Percentiles rank a stretch among this genome's conserved stretches.
phyloP scores from a whole-genome alignment of 352 stramenopile genomes.

The Phytophthora sp. region DNA sequence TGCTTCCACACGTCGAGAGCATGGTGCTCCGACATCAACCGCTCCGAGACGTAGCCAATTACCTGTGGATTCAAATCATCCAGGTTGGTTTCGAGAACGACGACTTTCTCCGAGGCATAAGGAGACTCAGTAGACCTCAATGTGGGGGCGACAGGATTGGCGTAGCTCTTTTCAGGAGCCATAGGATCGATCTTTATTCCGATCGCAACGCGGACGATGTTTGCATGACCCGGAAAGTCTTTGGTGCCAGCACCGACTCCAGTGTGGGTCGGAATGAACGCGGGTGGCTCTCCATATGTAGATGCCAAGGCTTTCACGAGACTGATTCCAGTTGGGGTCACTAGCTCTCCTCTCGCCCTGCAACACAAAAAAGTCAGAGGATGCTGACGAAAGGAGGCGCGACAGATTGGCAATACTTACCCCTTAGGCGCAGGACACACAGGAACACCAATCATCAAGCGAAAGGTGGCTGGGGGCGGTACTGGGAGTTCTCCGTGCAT shows the following conservation, averaged over 20 bases:
- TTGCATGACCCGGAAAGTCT: conserved; percentile 89
- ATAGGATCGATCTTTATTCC: conserved; percentile 56
- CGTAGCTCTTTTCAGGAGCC: conserved; percentile 39
- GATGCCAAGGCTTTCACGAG: conserved; percentile 91
- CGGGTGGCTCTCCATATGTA: conserved; percentile 75
- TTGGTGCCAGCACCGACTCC: conserved; percentile 89
- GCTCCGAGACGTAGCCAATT: conserved; percentile 79
- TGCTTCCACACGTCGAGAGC: conserved; percentile 90
- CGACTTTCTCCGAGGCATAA: conserved; percentile 53
- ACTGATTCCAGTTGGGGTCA: conserved; percentile 96
- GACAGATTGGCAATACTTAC: conserved; percentile 31
- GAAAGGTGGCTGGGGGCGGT: conserved; percentile 94
- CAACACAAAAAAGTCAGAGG: conserved; percentile 2
- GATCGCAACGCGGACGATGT: conserved; percentile 91
- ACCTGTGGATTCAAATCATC: conserved; percentile 92
- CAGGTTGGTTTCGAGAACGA: conserved; percentile 90
- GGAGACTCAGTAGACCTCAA: conserved; percentile 30
- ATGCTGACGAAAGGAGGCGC: too few species aligned
- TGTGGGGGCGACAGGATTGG: conserved; percentile 28
- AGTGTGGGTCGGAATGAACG: conserved; percentile 78
- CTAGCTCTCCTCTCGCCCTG: conserved; percentile 91
- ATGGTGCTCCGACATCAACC: conserved; percentile 57
- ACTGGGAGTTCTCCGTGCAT: conserved; percentile 96
- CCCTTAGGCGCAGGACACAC: conserved; percentile 91
- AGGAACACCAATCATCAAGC: conserved; percentile 94